Base-by-base conservation (phyloP, 2,329 filamentous ascomycete species). In the Conoideocrella luteorostrata region DNA sequence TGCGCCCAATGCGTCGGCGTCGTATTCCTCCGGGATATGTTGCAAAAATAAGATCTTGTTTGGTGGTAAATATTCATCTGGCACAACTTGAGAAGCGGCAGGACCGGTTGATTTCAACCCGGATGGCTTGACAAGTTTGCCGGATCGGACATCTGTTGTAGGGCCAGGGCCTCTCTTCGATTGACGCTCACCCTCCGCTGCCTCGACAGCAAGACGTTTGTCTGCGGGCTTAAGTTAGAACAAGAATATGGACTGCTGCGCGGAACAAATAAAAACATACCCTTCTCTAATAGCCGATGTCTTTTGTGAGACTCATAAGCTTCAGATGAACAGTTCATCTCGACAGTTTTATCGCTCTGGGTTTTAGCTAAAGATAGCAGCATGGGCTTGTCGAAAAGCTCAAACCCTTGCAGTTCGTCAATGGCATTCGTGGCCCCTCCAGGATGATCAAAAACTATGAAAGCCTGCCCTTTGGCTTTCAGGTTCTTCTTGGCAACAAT, bases 21-120 rank as follows among this genome's bases (percentile, higher is more conserved):
- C 86, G 66, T 86, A 88, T 51, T 88, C 86, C 50, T 91, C 87
- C 7, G 93, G 90, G 28, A 98, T 68, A 56, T 97, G 91, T 69
- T 94, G 88, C 48, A 97, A 72, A 69, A 97, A 95, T 28, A 98
- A 77, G 53, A 89, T 95, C 71, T 95, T 96, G 78, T 97, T 97
- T 28, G 93, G 91, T 4, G 91, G 91, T 4, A 97, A 78, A 65
- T 95, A 97, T 68, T 98, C 93, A 76, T 97, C 93, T n/a, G 90
- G 89, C 15, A 97, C 83, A 44, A 89, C 84, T 10, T 85, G 75
- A 4, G 83, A 74, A 2, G 80, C 74, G 12, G 80, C 73, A 5
- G 80, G 75, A 46, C 79, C 80, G 1, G 84, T 85, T 5, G 86
- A 79, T 63, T 94, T 94, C 69, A 91, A 78, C 26, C 87, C 87